Conservation (phyloP, 1,284 basidiomycete species). For the Sporisorium iseilematis-ciliati region DNA sequence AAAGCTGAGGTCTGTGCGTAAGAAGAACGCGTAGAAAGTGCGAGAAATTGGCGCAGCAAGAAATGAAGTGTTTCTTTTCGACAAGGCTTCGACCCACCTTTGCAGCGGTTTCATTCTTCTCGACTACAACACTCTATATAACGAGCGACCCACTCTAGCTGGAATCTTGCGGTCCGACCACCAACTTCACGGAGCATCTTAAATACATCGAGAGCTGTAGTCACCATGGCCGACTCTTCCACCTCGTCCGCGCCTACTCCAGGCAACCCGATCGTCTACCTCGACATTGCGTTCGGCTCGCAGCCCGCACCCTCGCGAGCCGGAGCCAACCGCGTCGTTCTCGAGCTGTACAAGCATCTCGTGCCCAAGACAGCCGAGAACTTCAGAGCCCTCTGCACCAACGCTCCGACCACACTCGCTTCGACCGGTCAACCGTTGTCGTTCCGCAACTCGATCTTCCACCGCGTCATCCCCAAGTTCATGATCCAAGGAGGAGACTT, state of each 20-base stretch:
- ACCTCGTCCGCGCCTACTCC: constrained; percentile 12
- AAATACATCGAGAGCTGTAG: no score
- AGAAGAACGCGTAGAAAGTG: constrained; percentile 27
- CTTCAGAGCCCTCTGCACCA: constrained; percentile 88
- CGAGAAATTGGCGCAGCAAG: constrained; percentile 11
- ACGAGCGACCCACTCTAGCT: neutral
- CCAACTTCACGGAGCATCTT: no score
- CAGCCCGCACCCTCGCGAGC: constrained; percentile 68
- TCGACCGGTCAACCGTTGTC: constrained; percentile 78
- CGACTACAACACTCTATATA: constrained; percentile 3
- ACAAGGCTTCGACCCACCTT: no score
- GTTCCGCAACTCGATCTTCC: constrained; percentile 77
- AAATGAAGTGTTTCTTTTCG: neutral
- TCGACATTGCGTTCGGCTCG: constrained; percentile 59
- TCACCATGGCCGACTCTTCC: constrained; percentile 7
- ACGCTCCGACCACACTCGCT: constrained; percentile 81
- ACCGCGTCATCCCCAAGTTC: constrained; percentile 74
- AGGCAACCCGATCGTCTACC: constrained; percentile 52
- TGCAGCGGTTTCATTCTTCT: neutral
- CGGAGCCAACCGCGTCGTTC: constrained; percentile 74
- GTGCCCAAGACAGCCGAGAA: constrained; percentile 89
- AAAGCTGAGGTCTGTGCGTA: constrained; percentile 10
- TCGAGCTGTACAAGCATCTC: constrained; percentile 82
- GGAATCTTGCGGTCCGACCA: no score
- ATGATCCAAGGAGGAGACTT: constrained; percentile 80